phyloP scores from a whole-genome alignment of 768 basidiomycete genomes.

The Pisolithus orientalis region DNA sequence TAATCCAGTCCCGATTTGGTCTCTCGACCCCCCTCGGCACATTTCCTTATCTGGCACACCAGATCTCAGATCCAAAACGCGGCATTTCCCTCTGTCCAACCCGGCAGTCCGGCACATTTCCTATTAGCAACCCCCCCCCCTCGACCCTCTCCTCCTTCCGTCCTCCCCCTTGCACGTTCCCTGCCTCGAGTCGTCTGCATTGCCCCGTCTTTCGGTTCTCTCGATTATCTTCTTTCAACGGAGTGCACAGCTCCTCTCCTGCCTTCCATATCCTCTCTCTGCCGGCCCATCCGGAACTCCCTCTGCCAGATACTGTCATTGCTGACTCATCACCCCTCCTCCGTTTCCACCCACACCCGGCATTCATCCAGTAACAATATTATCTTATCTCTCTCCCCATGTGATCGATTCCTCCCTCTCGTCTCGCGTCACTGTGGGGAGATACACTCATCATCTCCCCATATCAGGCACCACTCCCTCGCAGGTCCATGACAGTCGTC shows the following conservation, averaged over 20 bases:
- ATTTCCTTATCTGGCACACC: constrained; percentile 11
- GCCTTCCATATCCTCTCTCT: not conserved
- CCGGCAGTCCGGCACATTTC: constrained; percentile 1
- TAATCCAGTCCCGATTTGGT: constrained; percentile 23
- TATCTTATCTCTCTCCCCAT: not conserved
- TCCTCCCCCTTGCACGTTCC: constrained; percentile 20
- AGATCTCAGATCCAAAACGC: constrained; percentile 29
- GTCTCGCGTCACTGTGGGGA: not conserved
- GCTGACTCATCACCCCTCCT: not conserved
- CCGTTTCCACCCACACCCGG: not conserved
- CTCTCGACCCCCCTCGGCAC: not conserved
- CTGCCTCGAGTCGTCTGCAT: constrained; percentile 25
- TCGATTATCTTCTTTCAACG: constrained; percentile 17
- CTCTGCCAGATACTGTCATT: not conserved
- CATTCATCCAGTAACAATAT: not conserved
- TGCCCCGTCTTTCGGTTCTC: constrained; percentile 4
- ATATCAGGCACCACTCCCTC: not conserved
- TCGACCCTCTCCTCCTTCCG: constrained; percentile 5
- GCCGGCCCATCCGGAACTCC: not conserved
- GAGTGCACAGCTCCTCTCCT: constrained; percentile 7
- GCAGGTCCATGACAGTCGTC: not conserved
- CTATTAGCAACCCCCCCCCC: not conserved
- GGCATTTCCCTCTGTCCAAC: constrained; percentile 6
- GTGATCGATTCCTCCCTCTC: not conserved
- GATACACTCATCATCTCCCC: not conserved